These are phyloP conservation scores for Hanseniaspora guilliermondii DNA, from an alignment of 805 yeast species.

Conservation along the genomic window DNA sequence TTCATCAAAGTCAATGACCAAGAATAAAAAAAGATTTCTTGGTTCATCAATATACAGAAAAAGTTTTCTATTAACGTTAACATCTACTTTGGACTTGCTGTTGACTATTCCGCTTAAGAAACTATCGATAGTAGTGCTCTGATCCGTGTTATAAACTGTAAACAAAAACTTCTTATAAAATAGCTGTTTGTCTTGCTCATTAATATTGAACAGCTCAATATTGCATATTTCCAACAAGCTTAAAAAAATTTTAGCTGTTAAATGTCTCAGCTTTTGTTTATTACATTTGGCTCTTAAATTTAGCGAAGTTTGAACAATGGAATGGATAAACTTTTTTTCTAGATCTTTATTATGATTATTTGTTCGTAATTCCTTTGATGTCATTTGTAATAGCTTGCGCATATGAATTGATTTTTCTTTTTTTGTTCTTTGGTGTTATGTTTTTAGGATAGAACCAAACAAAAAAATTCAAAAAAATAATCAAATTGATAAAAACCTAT, in stretches of 20 bases:
- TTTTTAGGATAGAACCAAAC: background rate
- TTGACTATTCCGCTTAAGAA: background rate
- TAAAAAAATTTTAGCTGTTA: background rate
- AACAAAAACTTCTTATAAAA: background rate
- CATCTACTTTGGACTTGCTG: background rate
- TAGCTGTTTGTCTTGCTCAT: background rate
- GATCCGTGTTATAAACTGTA: background rate
- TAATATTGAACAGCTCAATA: background rate
- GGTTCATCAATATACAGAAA: background rate
- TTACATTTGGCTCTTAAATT: background rate
- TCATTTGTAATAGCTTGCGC: too few relatives aligned
- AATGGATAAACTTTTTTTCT: background rate
- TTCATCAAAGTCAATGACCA: background rate
- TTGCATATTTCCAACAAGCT: background rate
- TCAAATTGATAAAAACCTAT: background rate
- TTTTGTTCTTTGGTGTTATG: too few relatives aligned
- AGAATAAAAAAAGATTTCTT: background rate
- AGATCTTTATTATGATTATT: background rate
- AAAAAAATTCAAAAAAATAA: background rate
- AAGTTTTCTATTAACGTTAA: background rate
- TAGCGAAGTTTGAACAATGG: background rate
- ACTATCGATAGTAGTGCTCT: background rate
- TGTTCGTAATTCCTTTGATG: too few relatives aligned
- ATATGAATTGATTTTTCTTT: too few relatives aligned
- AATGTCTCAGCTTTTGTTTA: background rate